phyloP scores from a whole-genome alignment of 2,329 filamentous ascomycete species.

The Ophiostoma piceae region DNA sequence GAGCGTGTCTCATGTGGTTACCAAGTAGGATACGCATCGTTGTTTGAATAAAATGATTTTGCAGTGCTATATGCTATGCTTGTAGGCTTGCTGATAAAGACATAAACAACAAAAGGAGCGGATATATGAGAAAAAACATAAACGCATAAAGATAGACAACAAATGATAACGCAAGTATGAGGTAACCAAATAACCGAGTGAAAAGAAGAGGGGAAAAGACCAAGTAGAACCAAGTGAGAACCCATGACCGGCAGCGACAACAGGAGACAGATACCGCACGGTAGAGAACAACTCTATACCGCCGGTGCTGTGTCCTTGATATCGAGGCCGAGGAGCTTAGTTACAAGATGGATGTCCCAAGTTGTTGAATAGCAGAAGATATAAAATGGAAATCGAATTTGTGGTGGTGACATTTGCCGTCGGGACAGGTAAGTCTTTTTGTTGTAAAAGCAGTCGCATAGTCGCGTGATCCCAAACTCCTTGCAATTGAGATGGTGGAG shows the following conservation, averaged over 20 bases:
- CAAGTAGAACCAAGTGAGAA: background rate
- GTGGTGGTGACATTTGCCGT: background rate
- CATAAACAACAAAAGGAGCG: background rate
- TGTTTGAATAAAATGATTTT: background rate
- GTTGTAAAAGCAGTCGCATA: slow-evolving; percentile 5
- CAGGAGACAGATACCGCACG: background rate
- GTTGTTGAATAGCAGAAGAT: background rate
- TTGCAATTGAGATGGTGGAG: background rate
- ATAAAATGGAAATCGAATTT: background rate
- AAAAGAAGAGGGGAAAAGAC: background rate
- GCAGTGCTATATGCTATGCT: slow-evolving; percentile 14
- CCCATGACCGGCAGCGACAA: background rate
- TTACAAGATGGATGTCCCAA: background rate
- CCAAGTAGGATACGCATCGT: background rate
- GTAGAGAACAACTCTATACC: background rate
- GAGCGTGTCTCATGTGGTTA: background rate
- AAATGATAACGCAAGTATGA: background rate
- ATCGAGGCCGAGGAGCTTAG: background rate
- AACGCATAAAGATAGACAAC: background rate
- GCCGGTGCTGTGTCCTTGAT: background rate
- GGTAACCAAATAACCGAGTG: background rate
- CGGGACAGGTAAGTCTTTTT: background rate
- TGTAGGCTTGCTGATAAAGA: slow-evolving; percentile 6
- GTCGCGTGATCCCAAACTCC: background rate
- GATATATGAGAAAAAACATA: background rate